Evolutionary conservation across 2,329 filamentous ascomycete species (phyloP).

Genomic region (Teratosphaeria epicoccoides): DNA sequence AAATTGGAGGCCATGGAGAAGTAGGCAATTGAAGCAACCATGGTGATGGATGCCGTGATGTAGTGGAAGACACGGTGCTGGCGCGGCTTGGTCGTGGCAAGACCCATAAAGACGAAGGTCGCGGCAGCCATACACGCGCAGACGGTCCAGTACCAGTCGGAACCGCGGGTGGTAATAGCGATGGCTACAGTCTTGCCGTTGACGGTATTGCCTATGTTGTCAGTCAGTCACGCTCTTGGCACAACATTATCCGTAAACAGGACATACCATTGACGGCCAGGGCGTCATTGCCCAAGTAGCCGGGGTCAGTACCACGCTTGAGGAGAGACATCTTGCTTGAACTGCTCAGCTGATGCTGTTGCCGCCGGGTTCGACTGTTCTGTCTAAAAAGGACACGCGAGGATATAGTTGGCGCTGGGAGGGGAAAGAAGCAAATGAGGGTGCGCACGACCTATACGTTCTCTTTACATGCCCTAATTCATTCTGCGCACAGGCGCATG

Average conservation of each 20-base stretch:
- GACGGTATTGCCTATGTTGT: constrained; percentile 3
- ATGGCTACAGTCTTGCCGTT: constrained; percentile 33
- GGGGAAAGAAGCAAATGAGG: not conserved
- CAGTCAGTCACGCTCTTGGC: not conserved
- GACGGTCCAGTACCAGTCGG: constrained; percentile 54
- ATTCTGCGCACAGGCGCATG: not conserved
- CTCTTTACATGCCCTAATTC: not conserved
- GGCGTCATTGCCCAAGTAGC: constrained; percentile 31
- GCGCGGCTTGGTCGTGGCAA: constrained; percentile 44
- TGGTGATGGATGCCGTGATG: constrained; percentile 48
- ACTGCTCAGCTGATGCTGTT: not conserved
- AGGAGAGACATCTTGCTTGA: not conserved
- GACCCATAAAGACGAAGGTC: constrained; percentile 44
- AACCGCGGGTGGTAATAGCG: constrained; percentile 48
- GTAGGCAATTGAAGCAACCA: constrained; percentile 52
- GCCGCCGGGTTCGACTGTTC: not conserved
- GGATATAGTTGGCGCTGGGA: not conserved
- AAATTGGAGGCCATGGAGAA: constrained; percentile 58
- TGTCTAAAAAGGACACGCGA: not conserved
- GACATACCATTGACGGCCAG: constrained; percentile 34
- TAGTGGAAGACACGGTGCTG: constrained; percentile 53
- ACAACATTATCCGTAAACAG: not conserved
- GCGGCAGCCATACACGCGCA: constrained; percentile 48
- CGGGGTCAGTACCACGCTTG: not conserved
- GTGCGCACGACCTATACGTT: not conserved